Conservation (phyloP, 129 eudicot genomes). For the Tagetes patula region DNA sequence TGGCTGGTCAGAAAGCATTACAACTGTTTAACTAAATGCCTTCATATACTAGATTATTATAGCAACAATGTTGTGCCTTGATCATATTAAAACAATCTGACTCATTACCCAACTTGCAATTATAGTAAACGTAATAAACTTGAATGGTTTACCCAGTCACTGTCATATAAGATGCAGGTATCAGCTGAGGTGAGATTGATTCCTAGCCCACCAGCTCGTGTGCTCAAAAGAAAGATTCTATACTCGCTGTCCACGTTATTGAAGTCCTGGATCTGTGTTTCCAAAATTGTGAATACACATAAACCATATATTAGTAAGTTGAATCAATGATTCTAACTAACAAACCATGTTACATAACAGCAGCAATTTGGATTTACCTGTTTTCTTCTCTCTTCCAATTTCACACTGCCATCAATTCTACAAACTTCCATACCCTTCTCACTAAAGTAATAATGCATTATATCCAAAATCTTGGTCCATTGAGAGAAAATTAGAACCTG, state of each 20-base stretch:
- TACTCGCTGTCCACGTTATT: conserved; percentile 58
- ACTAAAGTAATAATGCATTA: conserved; percentile 86
- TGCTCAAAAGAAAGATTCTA: conserved; percentile 83
- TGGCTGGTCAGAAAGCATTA: background rate
- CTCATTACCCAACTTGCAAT: background rate
- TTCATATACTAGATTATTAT: no score
- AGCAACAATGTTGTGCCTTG: background rate
- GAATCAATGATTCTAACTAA: background rate
- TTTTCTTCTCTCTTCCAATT: conserved; percentile 67
- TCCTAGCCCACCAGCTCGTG: conserved; percentile 98
- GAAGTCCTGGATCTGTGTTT: conserved; percentile 78
- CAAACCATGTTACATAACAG: background rate
- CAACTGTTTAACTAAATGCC: no score
- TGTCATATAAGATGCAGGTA: conserved; percentile 89
- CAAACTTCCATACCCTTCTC: conserved; percentile 77
- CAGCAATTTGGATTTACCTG: conserved; percentile 44
- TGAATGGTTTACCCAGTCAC: conserved; percentile 78
- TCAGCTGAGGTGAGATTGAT: conserved; percentile 97
- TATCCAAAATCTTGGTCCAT: conserved; percentile 86
- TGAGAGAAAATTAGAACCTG: conserved; percentile 96
- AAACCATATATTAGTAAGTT: background rate
- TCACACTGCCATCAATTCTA: conserved; percentile 93
- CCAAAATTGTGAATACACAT: background rate
- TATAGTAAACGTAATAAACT: background rate
- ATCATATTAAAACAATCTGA: background rate